Evolutionary conservation across 495 filamentous ascomycete genomes (phyloP).

Genomic region (Tuber calosporum): DNA sequence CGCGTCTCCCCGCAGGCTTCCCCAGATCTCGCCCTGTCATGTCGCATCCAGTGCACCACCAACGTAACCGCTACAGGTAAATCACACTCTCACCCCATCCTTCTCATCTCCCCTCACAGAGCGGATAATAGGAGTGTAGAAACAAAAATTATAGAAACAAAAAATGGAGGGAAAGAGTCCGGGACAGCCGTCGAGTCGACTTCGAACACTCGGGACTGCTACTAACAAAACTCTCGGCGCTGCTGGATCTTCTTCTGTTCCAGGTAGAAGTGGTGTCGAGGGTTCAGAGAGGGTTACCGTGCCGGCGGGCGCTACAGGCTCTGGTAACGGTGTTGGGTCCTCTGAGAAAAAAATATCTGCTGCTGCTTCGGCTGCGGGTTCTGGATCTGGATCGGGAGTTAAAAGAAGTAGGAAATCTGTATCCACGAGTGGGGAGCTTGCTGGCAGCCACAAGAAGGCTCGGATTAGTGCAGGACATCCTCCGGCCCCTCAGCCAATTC

Average conservation of each 20-base stretch:
- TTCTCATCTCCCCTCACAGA: background rate
- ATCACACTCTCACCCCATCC: background rate
- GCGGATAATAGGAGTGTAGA: background rate
- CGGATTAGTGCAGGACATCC: background rate
- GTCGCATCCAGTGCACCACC: background rate
- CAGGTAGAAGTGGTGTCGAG: background rate
- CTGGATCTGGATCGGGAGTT: background rate
- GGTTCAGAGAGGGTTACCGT: background rate
- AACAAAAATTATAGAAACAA: background rate
- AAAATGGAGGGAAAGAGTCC: background rate
- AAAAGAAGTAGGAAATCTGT: background rate
- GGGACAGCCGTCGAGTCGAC: background rate
- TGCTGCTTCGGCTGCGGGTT: background rate
- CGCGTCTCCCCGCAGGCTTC: background rate
- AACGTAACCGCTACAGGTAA: background rate
- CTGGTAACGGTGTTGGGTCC: background rate
- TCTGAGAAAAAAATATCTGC: background rate
- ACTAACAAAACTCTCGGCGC: background rate
- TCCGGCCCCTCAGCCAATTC: background rate
- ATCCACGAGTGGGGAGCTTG: background rate
- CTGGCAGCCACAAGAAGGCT: background rate
- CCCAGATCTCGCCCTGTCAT: background rate
- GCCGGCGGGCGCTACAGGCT: background rate
- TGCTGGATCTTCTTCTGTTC: background rate
- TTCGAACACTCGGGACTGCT: background rate